These are phyloP conservation scores for Daedaleopsis sinensis DNA, from an alignment of 768 basidiomycete genomes.

Conservation along the genomic window DNA sequence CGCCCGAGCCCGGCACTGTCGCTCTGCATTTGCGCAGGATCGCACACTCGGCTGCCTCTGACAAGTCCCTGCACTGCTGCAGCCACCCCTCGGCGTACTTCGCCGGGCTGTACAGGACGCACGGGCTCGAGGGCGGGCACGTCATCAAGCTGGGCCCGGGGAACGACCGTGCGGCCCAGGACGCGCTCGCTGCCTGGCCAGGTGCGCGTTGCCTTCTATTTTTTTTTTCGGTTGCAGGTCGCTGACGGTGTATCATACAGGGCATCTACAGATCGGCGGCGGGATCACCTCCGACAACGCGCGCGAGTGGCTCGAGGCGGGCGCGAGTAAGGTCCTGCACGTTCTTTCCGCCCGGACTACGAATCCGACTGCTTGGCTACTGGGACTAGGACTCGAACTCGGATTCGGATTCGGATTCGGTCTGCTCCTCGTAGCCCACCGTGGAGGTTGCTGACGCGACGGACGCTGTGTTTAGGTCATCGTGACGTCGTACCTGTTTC, in stretches of 20 bases:
- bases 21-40: too few relatives aligned
- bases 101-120: slow-evolving; percentile 71
- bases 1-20: slow-evolving; percentile 27
- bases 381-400: too few relatives aligned
- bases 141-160: slow-evolving; percentile 93
- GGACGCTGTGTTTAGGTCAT: slow-evolving; percentile 67
- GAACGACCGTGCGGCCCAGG: slow-evolving; percentile 87
- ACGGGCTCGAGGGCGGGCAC: slow-evolving; percentile 84
- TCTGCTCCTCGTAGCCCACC: too few relatives aligned
- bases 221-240: too few relatives aligned
- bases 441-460: too few relatives aligned
- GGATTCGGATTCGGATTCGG: too few relatives aligned
- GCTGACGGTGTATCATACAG: slow-evolving; percentile 38
- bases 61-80: slow-evolving; percentile 9
- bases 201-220: slow-evolving; percentile 55
- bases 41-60: slow-evolving; percentile 14
- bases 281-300: slow-evolving; percentile 88
- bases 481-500: slow-evolving; percentile 96
- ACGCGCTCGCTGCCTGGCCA: slow-evolving; percentile 85
- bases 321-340: slow-evolving; percentile 79
- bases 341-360: slow-evolving; percentile 16
- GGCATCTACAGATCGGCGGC: slow-evolving; percentile 88
- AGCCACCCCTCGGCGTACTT: slow-evolving; percentile 83
- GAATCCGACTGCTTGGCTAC: too few relatives aligned
- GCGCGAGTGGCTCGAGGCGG: slow-evolving; percentile 78